Base-by-base conservation (phyloP, 176 grass and related monocot species). In the Eragrostis nindensis region DNA sequence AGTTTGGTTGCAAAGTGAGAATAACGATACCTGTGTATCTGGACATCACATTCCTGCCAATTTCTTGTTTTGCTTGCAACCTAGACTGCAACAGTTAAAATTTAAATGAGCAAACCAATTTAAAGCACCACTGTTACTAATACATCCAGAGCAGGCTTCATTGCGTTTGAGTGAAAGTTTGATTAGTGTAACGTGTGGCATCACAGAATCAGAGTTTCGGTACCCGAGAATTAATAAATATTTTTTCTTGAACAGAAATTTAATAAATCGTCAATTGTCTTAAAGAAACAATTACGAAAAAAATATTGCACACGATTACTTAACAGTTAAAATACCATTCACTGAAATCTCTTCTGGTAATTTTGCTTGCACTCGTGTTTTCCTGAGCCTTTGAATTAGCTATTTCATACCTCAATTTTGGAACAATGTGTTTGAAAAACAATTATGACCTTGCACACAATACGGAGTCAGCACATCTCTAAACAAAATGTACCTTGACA, bases 41-140 rank as follows among this genome's bases (percentile, higher is more conserved):
- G 61, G 80, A 82, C 86, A 85, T 91, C 41, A 49, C 88, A 84
- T 98, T 90, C 65, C 70, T 95, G 68, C 92, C 92, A 52, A 98
- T 95, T 89, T 95, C 96, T 93, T 98, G 96, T 86, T 95, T 98
- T 62, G 96, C 96, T 88, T 98, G 96, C 80, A 98, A 95, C 81
- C 96, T 95, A 80, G 92, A 98, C 96, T 98, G 96, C 84, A 92
- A 42, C 15, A 83, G 32, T 52, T 72, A 69, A 88, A 5, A 77
- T 30, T 63, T 55, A 64, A 80, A 84, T 61, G 63, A 86, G 80
- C 27, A 87, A 66, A 59, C 66, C 78, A 46, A 26, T 1, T n/a
- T 4, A 13, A 66, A 16, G 32, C 26, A 53, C 9, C 3, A 59
- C 43, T 73, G 29, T 49, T 45, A 68, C 69, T 69, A 80, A 47